Evolutionary conservation across 352 stramenopile genomes (phyloP), one percentile per base, ranked within the genome.

Genomic region (Lagenidium giganteum): DNA sequence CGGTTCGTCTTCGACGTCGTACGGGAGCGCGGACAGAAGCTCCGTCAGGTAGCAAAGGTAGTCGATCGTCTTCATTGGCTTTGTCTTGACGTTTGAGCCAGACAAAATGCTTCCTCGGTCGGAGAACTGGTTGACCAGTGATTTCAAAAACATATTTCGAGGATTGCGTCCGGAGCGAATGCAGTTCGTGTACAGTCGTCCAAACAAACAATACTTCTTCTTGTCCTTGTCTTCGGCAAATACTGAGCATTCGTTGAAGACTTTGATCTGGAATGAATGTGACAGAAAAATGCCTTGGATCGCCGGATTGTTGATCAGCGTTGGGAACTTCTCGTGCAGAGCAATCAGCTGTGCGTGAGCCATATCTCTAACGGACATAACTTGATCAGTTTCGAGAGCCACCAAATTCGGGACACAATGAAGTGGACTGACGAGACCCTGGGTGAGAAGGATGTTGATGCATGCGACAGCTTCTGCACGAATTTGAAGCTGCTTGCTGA

Each of bases 1-100:
- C 32, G 79, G 83, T 29, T 95, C 81, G 27, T 95, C 76, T 23
- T 93, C 78, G 25, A 87, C 51, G 18, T 88, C 75, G 40, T 85
- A 95, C 22, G 83, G 81, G 28, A 95, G 57, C 8, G 70, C 62
- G 8, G 72, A 62, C 16, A 95, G 43, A 8, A 95, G 50, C 35
- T 87, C 60, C 7, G 77, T 61, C 22, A 93, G 18, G 54, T 90
- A 95, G 49, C 54, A 75, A 44, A 92, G 61, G 67, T 89, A 93
- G 28, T 86, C 71, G 27, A 92, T 47, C 7, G 39, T 68, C 13
- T 51, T 28, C 17, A 60, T 46, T 5, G 43, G 17, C 17, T 61
- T 63, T 17, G 28, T 26, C 14, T 38, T 26, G n/a, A 40, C 28
- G 26, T 65, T 68, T 5, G 42, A 42, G 20, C 38, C 25, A 2